Evolutionary conservation across 106 monocot species (phyloP).

Genomic region (Xerophyta viscosa): DNA sequence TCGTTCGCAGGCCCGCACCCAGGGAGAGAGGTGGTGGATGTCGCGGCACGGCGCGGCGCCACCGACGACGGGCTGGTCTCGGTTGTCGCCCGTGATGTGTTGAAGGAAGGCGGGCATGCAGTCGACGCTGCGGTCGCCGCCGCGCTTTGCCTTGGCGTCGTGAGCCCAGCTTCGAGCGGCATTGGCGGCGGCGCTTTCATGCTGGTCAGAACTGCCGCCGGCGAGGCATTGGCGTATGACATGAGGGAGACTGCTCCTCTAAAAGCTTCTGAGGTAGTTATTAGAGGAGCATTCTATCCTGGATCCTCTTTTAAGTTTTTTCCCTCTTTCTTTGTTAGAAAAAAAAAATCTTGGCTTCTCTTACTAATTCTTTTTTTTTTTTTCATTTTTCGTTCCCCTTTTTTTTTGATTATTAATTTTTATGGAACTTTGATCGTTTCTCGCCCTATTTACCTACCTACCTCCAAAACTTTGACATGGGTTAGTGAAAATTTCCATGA

Average conservation of each 20-base stretch:
- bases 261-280: slow-evolving; percentile 56
- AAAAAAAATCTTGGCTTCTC: too few species aligned
- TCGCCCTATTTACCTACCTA: too few species aligned
- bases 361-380: too few species aligned
- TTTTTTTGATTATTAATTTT: too few species aligned
- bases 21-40: slow-evolving; percentile 38
- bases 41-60: slow-evolving; percentile 66
- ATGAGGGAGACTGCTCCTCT: slow-evolving; percentile 85
- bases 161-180: slow-evolving; percentile 93
- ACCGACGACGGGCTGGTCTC: slow-evolving; percentile 72
- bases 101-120: slow-evolving; percentile 66
- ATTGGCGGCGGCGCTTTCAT: slow-evolving; percentile 90
- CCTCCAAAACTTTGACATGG: too few species aligned
- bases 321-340: too few species aligned
- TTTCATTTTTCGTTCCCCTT: too few species aligned
- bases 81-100: slow-evolving; percentile 46
- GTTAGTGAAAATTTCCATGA: too few species aligned
- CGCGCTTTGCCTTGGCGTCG: slow-evolving; percentile 70
- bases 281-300: too few species aligned
- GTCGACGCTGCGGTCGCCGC: slow-evolving; percentile 76
- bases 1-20: too few species aligned
- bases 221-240: slow-evolving; percentile 58
- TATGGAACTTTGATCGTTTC: too few species aligned
- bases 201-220: slow-evolving; percentile 62
- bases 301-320: too few species aligned